Evolutionary conservation across 2,329 filamentous ascomycete genomes (phyloP).

Genomic region (Aphanocladium album): DNA sequence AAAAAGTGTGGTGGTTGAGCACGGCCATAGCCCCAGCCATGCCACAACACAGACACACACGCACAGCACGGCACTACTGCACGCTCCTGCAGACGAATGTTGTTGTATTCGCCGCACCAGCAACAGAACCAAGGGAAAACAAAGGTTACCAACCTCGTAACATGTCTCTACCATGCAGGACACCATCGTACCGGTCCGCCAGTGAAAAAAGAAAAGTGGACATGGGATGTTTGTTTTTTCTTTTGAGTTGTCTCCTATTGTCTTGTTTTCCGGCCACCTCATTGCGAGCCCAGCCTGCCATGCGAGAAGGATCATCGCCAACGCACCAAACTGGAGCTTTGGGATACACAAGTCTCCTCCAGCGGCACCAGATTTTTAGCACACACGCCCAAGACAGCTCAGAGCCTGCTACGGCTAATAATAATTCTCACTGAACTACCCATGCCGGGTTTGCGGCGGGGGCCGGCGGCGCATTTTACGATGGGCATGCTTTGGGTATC

Average conservation of each 20-base stretch:
- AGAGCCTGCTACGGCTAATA: neutral
- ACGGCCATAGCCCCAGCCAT: neutral
- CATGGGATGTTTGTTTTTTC: neutral
- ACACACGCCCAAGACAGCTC: neutral
- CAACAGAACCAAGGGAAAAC: neutral
- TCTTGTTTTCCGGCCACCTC: constrained; percentile 1
- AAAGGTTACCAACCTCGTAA: constrained; percentile 8
- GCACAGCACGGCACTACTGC: constrained; percentile 2
- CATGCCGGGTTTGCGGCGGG: neutral
- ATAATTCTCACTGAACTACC: neutral
- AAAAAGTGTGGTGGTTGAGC: neutral
- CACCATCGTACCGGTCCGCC: neutral
- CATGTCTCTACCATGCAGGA: neutral
- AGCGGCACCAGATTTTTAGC: neutral
- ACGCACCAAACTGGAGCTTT: constrained; percentile 2
- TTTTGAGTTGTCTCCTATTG: neutral
- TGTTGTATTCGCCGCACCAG: neutral
- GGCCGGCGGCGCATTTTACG: neutral
- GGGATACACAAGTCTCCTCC: neutral
- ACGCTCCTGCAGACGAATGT: neutral
- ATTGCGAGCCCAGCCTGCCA: neutral
- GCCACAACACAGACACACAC: neutral
- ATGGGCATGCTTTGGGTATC: neutral
- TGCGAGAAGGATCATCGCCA: constrained; percentile 6
- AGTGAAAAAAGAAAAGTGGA: neutral